Percentiles rank a stretch among this genome's conserved stretches.
Evolutionary conservation across 2,329 filamentous ascomycete genomes (phyloP).

Genomic region (Fusarium pilosicola): DNA sequence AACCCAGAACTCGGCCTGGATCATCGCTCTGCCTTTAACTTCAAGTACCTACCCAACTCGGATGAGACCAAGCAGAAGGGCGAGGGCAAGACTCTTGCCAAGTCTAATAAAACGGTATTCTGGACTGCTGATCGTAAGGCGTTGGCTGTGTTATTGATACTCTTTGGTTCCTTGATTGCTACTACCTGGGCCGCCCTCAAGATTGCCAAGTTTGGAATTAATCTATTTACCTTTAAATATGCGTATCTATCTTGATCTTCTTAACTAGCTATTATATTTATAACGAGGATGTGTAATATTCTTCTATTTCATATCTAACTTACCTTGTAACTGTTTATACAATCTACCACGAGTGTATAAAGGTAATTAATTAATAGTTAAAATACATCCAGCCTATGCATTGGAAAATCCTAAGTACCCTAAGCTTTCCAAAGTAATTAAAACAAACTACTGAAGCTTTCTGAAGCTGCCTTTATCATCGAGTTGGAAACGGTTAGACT

Average conservation of each 20-base stretch:
- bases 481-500: accelerated
- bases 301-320: accelerated
- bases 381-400: accelerated
- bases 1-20: not conserved
- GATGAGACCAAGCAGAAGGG: accelerated
- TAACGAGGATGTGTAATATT: accelerated
- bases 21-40: not conserved
- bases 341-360: accelerated
- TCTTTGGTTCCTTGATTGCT: accelerated
- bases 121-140: not conserved
- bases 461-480: not conserved
- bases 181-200: accelerated
- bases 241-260: not conserved
- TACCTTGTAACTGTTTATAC: accelerated
- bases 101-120: not conserved
- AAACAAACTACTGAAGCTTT: not conserved
- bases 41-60: not conserved
- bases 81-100: not conserved
- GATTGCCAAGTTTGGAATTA: not conserved
- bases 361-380: too few species aligned
- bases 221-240: not conserved
- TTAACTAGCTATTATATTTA: accelerated
- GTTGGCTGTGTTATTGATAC: not conserved
- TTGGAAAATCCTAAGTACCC: accelerated
- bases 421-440: accelerated